A percentile compares a stretch with the other conserved stretches of the same genome.
phyloP scores from a whole-genome alignment of 352 stramenopile genomes.

The Phytopythium kandeliae region DNA sequence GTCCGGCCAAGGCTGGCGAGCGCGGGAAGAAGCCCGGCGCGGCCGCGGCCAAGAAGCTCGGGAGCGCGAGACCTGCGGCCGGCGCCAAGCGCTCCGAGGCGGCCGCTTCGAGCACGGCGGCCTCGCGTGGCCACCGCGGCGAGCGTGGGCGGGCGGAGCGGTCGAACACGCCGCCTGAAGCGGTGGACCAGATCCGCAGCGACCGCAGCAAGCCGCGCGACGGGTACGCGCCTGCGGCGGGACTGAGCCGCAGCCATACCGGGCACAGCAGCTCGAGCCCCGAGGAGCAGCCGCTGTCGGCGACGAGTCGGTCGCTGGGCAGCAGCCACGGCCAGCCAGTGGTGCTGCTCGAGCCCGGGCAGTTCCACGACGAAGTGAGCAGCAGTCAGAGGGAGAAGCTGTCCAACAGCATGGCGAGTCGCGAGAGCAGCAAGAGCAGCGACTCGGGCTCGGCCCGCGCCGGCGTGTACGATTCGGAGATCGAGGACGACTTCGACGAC shows the following conservation, averaged over 20 bases:
- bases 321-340: slow-evolving; percentile 9
- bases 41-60: too few species aligned
- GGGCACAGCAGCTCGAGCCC: background rate
- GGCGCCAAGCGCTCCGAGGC: background rate
- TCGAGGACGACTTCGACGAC: slow-evolving; percentile 25
- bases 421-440: slow-evolving; percentile 13
- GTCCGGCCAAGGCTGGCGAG: background rate
- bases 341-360: slow-evolving; percentile 16
- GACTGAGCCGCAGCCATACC: background rate
- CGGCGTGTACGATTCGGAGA: slow-evolving; percentile 13
- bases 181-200: background rate
- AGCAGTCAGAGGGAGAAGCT: slow-evolving; percentile 19
- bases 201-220: background rate
- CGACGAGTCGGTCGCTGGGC: background rate
- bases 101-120: background rate
- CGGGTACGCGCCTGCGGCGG: background rate
- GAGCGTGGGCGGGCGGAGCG: background rate
- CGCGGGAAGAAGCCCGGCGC: too few species aligned
- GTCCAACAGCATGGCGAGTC: slow-evolving; percentile 21
- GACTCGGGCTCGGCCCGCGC: background rate
- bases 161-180: background rate
- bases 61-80: background rate
- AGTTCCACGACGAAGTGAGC: slow-evolving; percentile 6
- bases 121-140: background rate
- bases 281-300: background rate